Percentiles rank a stretch among this genome's conserved stretches.
These are phyloP conservation scores for Xylaria sp. DNA, from an alignment of 2,329 filamentous ascomycete genomes.

Conservation along the genomic window DNA sequence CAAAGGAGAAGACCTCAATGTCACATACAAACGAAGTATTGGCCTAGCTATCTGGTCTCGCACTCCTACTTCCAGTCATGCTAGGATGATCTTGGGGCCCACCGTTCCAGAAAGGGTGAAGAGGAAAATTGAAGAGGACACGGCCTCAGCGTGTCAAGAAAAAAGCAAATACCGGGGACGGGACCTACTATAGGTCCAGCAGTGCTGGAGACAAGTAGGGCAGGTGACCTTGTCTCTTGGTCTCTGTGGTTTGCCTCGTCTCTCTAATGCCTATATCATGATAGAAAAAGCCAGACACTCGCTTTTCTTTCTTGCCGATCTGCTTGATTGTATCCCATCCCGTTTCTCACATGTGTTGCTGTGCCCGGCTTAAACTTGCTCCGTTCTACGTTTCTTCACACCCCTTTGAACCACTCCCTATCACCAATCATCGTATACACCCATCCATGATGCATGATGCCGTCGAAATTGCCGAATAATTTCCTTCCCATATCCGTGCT, in stretches of 20 bases:
- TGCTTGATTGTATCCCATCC: constrained; percentile 10
- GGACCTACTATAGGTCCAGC: constrained; percentile 24
- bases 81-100: constrained; percentile 24
- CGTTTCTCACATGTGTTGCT: constrained; percentile 23
- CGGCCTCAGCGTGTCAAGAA: constrained; percentile 26
- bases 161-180: constrained; percentile 26
- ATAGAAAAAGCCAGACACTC: constrained; percentile 19
- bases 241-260: constrained; percentile 17
- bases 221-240: constrained; percentile 25
- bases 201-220: constrained; percentile 19
- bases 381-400: constrained; percentile 14
- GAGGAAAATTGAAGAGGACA: constrained; percentile 12
- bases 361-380: constrained; percentile 8
- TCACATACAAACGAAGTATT: constrained; percentile 25
- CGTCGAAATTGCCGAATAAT: constrained; percentile 40
- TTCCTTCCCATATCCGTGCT: constrained; percentile 41
- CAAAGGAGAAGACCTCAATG: constrained; percentile 20
- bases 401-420: constrained; percentile 18
- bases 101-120: constrained; percentile 21
- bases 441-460: constrained; percentile 43
- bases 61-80: constrained; percentile 19
- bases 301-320: constrained; percentile 12
- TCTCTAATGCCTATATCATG: constrained; percentile 21
- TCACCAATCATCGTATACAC: constrained; percentile 26
- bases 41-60: constrained; percentile 21